A percentile compares a stretch with the other conserved stretches of the same genome.
phyloP scores from a whole-genome alignment of 1,284 basidiomycete species.

The Pseudozyma sp. region DNA sequence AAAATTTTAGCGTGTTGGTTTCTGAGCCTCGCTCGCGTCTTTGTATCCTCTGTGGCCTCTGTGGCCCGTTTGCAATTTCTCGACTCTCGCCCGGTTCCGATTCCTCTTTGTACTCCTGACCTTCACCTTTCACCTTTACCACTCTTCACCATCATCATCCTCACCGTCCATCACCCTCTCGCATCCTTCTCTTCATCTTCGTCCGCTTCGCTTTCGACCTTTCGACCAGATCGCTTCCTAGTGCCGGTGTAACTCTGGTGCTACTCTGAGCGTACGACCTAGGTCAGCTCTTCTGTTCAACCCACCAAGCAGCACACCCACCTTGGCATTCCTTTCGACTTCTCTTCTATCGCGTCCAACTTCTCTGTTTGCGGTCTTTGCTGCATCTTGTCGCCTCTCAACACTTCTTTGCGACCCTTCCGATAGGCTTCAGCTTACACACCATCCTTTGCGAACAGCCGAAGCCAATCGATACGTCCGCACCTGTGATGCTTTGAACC shows the following conservation, averaged over 20 bases:
- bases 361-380: too few relatives aligned
- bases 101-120: not conserved
- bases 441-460: not conserved
- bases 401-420: too few relatives aligned
- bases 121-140: not conserved
- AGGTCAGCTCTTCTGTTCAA: too few relatives aligned
- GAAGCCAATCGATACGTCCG: not conserved
- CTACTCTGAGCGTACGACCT: too few relatives aligned
- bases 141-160: not conserved
- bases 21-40: not conserved
- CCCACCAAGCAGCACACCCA: too few relatives aligned
- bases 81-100: not conserved
- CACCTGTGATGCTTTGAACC: slow-evolving; percentile 24
- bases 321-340: too few relatives aligned
- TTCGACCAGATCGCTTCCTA: too few relatives aligned
- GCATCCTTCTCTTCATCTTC: not conserved
- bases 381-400: too few relatives aligned
- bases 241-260: too few relatives aligned
- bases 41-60: not conserved
- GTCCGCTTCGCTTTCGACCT: too few relatives aligned
- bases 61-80: not conserved
- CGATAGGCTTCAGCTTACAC: not conserved
- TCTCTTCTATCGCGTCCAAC: too few relatives aligned
- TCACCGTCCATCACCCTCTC: not conserved
- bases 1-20: not conserved